Percentiles rank a stretch among this genome's conserved stretches.
These are phyloP conservation scores for Dichotomocladium elegans DNA, from an alignment of 371 early-diverging fungal genomes.

Conservation along the genomic window DNA sequence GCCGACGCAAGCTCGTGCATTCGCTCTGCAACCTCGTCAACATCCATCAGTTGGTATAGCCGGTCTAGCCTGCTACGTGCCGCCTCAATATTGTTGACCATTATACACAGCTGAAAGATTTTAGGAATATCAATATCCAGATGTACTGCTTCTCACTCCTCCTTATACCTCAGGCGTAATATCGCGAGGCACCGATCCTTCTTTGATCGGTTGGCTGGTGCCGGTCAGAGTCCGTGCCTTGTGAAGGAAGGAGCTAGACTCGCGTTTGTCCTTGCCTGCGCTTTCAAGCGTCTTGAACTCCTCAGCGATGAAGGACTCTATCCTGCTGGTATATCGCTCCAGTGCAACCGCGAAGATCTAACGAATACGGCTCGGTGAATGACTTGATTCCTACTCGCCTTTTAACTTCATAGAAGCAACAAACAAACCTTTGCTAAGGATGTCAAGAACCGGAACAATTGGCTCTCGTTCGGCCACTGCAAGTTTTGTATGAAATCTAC, in stretches of 20 bases:
- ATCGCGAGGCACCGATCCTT: slow-evolving; percentile 44
- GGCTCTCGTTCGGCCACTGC: slow-evolving; percentile 72
- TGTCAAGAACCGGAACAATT: slow-evolving; percentile 64
- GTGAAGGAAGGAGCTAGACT: slow-evolving; percentile 24
- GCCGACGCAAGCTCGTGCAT: slow-evolving; percentile 35
- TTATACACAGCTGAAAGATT: slow-evolving; percentile 46
- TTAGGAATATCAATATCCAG: too few relatives aligned
- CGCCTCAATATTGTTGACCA: slow-evolving; percentile 65
- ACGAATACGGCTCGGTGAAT: too few relatives aligned
- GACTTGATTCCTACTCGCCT: too few relatives aligned
- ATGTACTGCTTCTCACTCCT: too few relatives aligned
- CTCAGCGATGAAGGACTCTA: slow-evolving; percentile 35
- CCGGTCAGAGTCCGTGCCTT: slow-evolving; percentile 32
- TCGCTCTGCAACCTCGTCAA: slow-evolving; percentile 49
- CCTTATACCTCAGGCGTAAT: slow-evolving; percentile 51
- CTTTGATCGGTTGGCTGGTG: slow-evolving; percentile 28
- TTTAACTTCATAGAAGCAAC: slow-evolving; percentile 18
- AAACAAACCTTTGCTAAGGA: slow-evolving; percentile 60
- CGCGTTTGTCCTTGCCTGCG: neutral
- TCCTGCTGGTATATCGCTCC: slow-evolving; percentile 49
- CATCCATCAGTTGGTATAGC: slow-evolving; percentile 61
- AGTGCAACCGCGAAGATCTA: slow-evolving; percentile 48
- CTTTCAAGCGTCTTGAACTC: slow-evolving; percentile 29
- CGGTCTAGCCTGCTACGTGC: slow-evolving; percentile 57
- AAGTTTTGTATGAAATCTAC: slow-evolving; percentile 63